Evolutionary conservation across 331 rosid genomes (phyloP).

Genomic region (Stylosanthes scabra): DNA sequence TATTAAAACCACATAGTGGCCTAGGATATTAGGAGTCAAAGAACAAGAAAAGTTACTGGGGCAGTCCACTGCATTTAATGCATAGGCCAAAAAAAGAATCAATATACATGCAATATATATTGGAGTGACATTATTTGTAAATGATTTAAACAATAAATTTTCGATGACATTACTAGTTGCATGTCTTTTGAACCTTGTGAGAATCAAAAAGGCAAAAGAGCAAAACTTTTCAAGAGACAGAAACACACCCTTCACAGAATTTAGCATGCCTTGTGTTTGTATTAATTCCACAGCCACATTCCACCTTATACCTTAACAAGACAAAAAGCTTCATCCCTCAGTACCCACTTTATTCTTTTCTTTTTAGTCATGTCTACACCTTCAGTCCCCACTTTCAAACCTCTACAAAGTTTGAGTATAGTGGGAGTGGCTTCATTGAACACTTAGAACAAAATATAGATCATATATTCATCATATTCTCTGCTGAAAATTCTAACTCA

Average conservation of each 20-base stretch:
- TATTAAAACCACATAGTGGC: conserved; percentile 27
- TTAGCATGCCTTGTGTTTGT: conserved; percentile 35
- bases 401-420: conserved; percentile 33
- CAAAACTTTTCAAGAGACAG: conserved; percentile 38
- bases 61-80: conserved; percentile 39
- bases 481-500: conserved; percentile 18
- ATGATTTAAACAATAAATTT: too few relatives aligned
- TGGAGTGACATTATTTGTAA: too few relatives aligned
- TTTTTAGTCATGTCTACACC: conserved; percentile 32
- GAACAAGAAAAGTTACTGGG: conserved; percentile 27
- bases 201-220: conserved; percentile 39
- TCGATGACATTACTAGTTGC: conserved; percentile 1
- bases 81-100: conserved; percentile 17
- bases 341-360: conserved; percentile 27
- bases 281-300: conserved; percentile 30
- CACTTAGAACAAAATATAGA: neutral
- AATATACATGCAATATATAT: too few relatives aligned
- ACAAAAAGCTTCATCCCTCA: conserved; percentile 35
- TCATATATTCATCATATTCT: neutral
- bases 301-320: conserved; percentile 34
- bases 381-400: conserved; percentile 35
- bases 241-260: conserved; percentile 22
- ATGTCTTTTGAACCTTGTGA: conserved; percentile 29
- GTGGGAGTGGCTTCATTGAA: conserved; percentile 26
- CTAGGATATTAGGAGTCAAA: conserved; percentile 48